Conservation (phyloP, 148 eudicot genomes). For the Talinum fruticosum region DNA sequence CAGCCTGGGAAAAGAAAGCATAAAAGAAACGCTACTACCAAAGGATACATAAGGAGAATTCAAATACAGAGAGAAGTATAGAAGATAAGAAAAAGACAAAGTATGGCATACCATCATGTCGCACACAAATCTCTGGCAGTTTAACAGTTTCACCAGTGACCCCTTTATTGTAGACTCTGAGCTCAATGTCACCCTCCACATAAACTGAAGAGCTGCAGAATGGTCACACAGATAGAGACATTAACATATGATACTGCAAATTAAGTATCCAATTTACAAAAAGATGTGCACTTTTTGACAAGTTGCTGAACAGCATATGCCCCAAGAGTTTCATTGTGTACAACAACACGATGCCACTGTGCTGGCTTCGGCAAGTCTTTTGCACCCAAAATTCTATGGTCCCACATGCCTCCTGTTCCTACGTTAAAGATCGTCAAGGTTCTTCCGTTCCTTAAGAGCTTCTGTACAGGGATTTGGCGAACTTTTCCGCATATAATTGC, state of each 20-base stretch:
- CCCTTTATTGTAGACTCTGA: constrained; percentile 81
- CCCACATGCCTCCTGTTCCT: constrained; percentile 97
- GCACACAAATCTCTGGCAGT: constrained; percentile 86
- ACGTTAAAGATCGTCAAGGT: constrained; percentile 86
- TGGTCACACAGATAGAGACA: constrained; percentile 15
- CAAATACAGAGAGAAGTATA: not conserved
- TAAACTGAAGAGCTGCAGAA: constrained; percentile 83
- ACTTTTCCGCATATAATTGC: constrained; percentile 93
- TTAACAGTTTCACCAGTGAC: constrained; percentile 70
- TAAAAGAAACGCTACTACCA: not conserved
- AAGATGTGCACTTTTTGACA: constrained; percentile 57
- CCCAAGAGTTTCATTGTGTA: constrained; percentile 80
- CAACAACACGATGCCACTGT: constrained; percentile 94
- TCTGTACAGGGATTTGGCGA: constrained; percentile 89
- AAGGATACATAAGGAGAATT: not conserved
- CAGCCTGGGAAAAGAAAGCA: not conserved
- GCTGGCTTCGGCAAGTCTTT: constrained; percentile 76
- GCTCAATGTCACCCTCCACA: constrained; percentile 96
- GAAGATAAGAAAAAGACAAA: not conserved
- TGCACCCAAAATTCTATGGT: constrained; percentile 55
- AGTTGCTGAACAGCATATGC: constrained; percentile 86
- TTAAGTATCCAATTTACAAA: constrained; percentile 5
- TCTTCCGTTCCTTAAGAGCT: constrained; percentile 85
- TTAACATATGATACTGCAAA: constrained; percentile 1
- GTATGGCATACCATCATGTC: constrained; percentile 65